These are phyloP conservation scores for Tephrocybe sp. DNA, from an alignment of 768 basidiomycete genomes.

Conservation along the genomic window DNA sequence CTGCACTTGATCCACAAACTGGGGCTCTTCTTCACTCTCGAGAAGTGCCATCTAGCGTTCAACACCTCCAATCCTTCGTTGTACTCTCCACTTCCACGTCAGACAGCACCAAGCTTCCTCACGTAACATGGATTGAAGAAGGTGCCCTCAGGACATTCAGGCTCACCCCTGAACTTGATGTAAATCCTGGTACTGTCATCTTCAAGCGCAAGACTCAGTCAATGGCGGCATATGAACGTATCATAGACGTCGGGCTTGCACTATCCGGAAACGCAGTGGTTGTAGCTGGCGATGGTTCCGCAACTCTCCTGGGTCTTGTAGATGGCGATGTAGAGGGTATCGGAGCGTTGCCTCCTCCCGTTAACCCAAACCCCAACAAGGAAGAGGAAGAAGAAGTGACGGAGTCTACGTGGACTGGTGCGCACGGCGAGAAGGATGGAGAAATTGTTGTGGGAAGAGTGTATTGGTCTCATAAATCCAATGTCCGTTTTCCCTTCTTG, in stretches of 20 bases:
- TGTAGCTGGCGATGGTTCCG: constrained; percentile 50
- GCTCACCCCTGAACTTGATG: constrained; percentile 50
- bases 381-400: constrained; percentile 7
- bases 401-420: constrained; percentile 13
- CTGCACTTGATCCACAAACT: constrained; percentile 51
- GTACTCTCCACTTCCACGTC: constrained; percentile 20
- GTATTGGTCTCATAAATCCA: constrained; percentile 20
- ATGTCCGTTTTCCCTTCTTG: background rate
- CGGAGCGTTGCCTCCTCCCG: constrained; percentile 58
- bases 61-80: constrained; percentile 30
- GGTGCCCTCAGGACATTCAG: constrained; percentile 46
- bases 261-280: constrained; percentile 60
- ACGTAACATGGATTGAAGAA: constrained; percentile 55
- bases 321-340: constrained; percentile 39
- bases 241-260: constrained; percentile 64
- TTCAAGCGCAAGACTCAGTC: background rate
- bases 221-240: constrained; percentile 38
- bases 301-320: constrained; percentile 51
- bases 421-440: constrained; percentile 6
- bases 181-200: constrained; percentile 39
- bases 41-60: constrained; percentile 52
- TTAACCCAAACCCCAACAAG: constrained; percentile 30
- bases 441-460: constrained; percentile 13
- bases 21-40: constrained; percentile 49
- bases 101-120: constrained; percentile 21